Conservation (phyloP, 768 basidiomycete species). For the Lepiota brunneoincarnata region DNA sequence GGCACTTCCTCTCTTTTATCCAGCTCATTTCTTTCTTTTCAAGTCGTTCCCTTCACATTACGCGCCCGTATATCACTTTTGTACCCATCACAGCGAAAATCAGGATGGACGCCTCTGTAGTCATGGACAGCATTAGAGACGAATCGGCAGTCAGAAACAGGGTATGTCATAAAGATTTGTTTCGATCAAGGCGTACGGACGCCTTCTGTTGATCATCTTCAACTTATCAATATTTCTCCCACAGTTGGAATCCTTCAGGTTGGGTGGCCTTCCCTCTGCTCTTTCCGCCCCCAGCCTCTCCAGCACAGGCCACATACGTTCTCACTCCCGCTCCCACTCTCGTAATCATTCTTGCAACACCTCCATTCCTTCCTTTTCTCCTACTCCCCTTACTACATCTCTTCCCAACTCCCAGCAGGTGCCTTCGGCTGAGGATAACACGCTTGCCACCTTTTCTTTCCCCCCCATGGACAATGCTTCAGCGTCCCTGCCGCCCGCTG, state of each 20-base stretch:
- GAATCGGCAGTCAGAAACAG: conserved; percentile 40
- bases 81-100: background rate
- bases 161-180: conserved; percentile 24
- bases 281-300: conserved; percentile 26
- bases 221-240: background rate
- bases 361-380: conserved; percentile 38
- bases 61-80: conserved; percentile 9
- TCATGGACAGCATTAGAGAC: conserved; percentile 26
- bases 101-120: conserved; percentile 6
- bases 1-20: conserved; percentile 39
- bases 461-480: conserved; percentile 20
- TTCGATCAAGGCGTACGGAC: background rate
- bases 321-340: conserved; percentile 68
- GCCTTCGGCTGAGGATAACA: conserved; percentile 14
- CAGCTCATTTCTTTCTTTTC: conserved; percentile 32
- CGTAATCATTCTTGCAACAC: conserved; percentile 39
- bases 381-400: conserved; percentile 30
- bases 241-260: conserved; percentile 73
- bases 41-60: conserved; percentile 21
- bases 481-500: conserved; percentile 30
- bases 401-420: conserved; percentile 23
- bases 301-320: conserved; percentile 56
- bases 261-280: conserved; percentile 49
- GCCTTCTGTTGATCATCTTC: background rate
- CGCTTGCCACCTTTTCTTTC: conserved; percentile 17